Percentiles rank a stretch among this genome's conserved stretches.
These are phyloP conservation scores for Pseudopyricularia javanii DNA, from an alignment of 2,329 filamentous ascomycete genomes.

Conservation along the genomic window DNA sequence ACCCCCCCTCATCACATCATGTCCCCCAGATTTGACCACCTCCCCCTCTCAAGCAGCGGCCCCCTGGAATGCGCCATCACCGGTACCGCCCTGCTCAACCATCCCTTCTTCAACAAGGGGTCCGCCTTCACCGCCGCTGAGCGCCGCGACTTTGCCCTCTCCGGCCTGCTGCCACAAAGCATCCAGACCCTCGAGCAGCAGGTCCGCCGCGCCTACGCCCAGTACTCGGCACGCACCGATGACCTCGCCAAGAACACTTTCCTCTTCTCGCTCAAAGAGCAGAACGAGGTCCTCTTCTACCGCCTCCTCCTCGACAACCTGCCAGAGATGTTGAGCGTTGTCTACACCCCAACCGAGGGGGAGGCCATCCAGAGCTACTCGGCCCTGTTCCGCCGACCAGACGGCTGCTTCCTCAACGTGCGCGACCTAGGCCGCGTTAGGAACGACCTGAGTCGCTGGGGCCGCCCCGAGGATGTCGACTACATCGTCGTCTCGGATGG, in stretches of 20 bases:
- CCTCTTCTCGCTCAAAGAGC: conserved; percentile 71
- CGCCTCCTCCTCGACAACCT: conserved; percentile 65
- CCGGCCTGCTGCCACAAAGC: conserved; percentile 59
- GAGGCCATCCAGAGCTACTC: conserved; percentile 83
- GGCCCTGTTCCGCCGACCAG: conserved; percentile 60
- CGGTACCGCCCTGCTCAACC: conserved; percentile 46
- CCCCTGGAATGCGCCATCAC: conserved; percentile 35
- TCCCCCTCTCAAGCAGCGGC: conserved; percentile 33
- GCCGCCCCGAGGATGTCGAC: conserved; percentile 62
- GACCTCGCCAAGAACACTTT: conserved; percentile 79
- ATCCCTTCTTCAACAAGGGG: conserved; percentile 69
- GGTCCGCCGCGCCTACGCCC: conserved; percentile 63
- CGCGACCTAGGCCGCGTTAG: conserved; percentile 54
- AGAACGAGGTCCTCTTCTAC: conserved; percentile 76
- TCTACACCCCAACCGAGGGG: conserved; percentile 84
- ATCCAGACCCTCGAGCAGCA: conserved; percentile 69
- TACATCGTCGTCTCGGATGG: conserved; percentile 66
- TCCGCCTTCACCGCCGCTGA: conserved; percentile 64
- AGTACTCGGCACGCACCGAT: conserved; percentile 52
- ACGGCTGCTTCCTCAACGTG: conserved; percentile 74
- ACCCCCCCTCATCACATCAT: too few species aligned
- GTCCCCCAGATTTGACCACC: conserved; percentile 26
- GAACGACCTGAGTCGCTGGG: conserved; percentile 56
- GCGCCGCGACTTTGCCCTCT: conserved; percentile 55
- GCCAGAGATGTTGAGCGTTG: conserved; percentile 80